Conservation (phyloP, 2,329 filamentous ascomycete species). For the Penicillium sp. region DNA sequence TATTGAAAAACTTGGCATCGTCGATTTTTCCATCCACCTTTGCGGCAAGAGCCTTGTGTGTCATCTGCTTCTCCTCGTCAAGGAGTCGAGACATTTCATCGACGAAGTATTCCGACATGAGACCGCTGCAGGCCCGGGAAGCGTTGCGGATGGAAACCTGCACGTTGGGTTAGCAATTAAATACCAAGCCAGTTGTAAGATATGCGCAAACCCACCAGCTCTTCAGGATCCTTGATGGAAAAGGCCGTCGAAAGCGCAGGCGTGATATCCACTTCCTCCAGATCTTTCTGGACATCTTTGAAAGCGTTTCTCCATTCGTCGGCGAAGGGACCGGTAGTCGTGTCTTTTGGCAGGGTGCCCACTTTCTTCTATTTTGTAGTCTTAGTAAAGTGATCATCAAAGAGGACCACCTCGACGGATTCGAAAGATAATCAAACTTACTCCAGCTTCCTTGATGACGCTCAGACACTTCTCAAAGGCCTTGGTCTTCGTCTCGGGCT, state of each 20-base stretch:
- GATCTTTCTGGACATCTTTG: slow-evolving; percentile 76
- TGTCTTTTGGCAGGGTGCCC: slow-evolving; percentile 83
- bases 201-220: slow-evolving; percentile 65
- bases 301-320: slow-evolving; percentile 94
- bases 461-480: slow-evolving; percentile 83
- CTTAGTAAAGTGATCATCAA: neutral
- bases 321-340: slow-evolving; percentile 82
- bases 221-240: slow-evolving; percentile 91
- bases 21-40: slow-evolving; percentile 92
- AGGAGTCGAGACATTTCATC: slow-evolving; percentile 97
- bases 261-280: slow-evolving; percentile 86
- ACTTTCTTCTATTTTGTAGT: slow-evolving; percentile 75
- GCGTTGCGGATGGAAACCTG: slow-evolving; percentile 89
- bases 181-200: too few relatives aligned
- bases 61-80: slow-evolving; percentile 96
- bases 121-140: slow-evolving; percentile 87
- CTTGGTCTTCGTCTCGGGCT: slow-evolving; percentile 87
- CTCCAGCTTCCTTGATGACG: slow-evolving; percentile 83
- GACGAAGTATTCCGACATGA: slow-evolving; percentile 96
- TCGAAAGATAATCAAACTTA: slow-evolving; percentile 56
- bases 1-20: slow-evolving; percentile 91
- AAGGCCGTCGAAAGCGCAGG: slow-evolving; percentile 83
- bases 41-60: slow-evolving; percentile 81
- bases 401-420: too few relatives aligned
- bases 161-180: slow-evolving; percentile 16